Evolutionary conservation across 2,329 filamentous ascomycete genomes (phyloP).

Genomic region (Epichloe uncinata): DNA sequence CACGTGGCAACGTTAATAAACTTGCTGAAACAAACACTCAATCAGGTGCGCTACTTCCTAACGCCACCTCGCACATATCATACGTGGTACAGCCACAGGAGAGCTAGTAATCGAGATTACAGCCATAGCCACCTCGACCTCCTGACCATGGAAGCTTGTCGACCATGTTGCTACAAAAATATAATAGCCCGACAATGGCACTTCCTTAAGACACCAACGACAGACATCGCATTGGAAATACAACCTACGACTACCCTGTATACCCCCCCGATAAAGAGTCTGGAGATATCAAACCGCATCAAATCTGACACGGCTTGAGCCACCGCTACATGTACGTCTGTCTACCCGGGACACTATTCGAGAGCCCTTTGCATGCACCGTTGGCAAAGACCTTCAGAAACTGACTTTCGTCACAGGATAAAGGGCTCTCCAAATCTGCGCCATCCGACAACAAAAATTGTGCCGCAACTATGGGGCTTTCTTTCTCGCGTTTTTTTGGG

Average conservation of each 20-base stretch:
- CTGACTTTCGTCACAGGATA: background rate
- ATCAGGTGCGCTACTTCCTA: background rate
- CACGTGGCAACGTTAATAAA: background rate
- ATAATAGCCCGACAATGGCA: background rate
- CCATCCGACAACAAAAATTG: background rate
- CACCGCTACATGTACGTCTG: background rate
- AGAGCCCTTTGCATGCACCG: background rate
- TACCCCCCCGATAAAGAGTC: background rate
- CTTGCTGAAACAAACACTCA: background rate
- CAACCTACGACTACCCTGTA: background rate
- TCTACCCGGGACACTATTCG: background rate
- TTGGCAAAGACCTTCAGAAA: background rate
- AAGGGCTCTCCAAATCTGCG: background rate
- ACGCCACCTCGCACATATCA: background rate
- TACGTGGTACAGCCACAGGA: background rate
- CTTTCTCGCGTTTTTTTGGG: constrained; percentile 33
- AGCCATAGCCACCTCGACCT: background rate
- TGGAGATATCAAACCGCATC: background rate
- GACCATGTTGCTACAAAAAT: background rate
- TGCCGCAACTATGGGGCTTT: constrained; percentile 28
- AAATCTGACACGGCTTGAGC: background rate
- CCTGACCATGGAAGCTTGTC: background rate
- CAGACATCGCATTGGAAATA: background rate
- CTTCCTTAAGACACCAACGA: background rate
- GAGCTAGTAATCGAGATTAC: background rate